Evolutionary conservation across 164 flowering plant species (phyloP), one percentile per base, ranked within the genome.

Genomic region (Magnolia sinica): DNA sequence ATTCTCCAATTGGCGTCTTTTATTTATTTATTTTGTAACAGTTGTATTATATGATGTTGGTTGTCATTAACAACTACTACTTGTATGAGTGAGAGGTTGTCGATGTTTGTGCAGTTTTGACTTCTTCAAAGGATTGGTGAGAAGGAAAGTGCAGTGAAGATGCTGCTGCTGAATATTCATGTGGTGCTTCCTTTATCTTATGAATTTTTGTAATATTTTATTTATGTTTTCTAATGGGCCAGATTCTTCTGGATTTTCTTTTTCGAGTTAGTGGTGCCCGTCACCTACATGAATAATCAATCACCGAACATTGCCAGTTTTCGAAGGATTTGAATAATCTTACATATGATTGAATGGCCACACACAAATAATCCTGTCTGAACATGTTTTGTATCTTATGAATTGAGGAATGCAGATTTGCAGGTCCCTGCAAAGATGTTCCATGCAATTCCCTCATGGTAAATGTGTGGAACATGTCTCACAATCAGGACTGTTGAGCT

Each of bases 121-220:
- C 83, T 92, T 92, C 87, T 89, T 92, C 86, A 85, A 90, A 79
- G 97, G 95, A 73, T 85, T 92, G 66, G 81, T 90, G 76, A 86
- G 85, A 77, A 87, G 87, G 77, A 92, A 92, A 85, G 72, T 92
- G 69, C 79, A 81, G 37, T 86, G 82, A 87, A 72, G 79, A 74
- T 83, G 49, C 31, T 37, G 68, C 76, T 29, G 50, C 7, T 37
- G 51, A 2, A 68, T 16, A 29, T 45, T 29, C 10, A 14, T 37
- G 8, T 4, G 20, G 45, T 11, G 31, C 50, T 13, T 45, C 71
- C 50, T 68, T 31, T 37, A 6, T 68, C 16, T 37, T 68, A 16
- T 31, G 19, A 5, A 37, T 37, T 37, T 37, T 3, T 68, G n/a
- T 31, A 68, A 13, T 55, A 3, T 11, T 55, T 55, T 55, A 55